Evolutionary conservation across 192 early-diverging fungal species (phyloP), one percentile per base, ranked within the genome.

Genomic region (Lobosporangium transversale): DNA sequence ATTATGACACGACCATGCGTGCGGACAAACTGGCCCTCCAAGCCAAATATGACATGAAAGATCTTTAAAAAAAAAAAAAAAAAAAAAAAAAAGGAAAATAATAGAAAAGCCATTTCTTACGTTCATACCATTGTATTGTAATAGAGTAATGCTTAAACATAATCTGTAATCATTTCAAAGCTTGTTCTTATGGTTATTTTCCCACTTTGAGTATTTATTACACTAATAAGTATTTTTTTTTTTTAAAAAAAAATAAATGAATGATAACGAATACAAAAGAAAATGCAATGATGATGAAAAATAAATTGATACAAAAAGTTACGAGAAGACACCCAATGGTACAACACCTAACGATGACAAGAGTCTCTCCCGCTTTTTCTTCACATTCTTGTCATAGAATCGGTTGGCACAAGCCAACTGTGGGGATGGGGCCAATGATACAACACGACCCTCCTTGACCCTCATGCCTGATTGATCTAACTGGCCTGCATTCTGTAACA

Each of bases 1-100:
- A 63, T 42, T 73, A 66, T 45, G 79, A 80, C 35, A 48, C 61
- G 68, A 62, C 44, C 37, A 70, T 70, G 68, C 31, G 8, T 20
- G 58, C 23, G 15, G 68, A 70, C 9, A 61, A 70, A 44, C 12
- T 55, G 42, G 59, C 52, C 2, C 53, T 70, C 20, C 68, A 70
- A 45, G 58, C 37, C 21, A 70, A 70, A 53, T 70, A 70, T 35
- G 33, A 70, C 18, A 37, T 58, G 55, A 57, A 40, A 23, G 43
- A 21, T 23, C 8, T 7, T 6, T 49, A n/a, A 51, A 51, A 6
- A 9, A 11, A 51, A 8, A 23, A 29, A 51, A 27, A 27, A 51
- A 29, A 51, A 51, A 51, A 29, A 53, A 33, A 9, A 31, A 26
- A 17, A 50, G 48, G 6, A 50, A 50, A 20, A 5, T 4, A 17